A percentile compares a stretch with the other conserved stretches of the same genome.
phyloP scores from a whole-genome alignment of 495 filamentous ascomycete species.

The Penicillium flavigenum region DNA sequence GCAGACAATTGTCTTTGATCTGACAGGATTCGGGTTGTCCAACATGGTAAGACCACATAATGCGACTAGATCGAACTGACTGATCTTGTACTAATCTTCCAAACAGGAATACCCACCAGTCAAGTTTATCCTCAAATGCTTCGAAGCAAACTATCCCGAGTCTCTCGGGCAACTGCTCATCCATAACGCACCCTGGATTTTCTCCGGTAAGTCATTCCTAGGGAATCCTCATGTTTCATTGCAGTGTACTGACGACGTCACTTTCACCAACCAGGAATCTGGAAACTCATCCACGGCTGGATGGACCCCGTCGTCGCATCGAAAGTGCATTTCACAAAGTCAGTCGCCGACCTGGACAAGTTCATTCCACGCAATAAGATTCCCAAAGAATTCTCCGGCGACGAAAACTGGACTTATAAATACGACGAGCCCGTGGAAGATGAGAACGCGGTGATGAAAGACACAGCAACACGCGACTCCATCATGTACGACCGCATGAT shows the following conservation, averaged over 20 bases:
- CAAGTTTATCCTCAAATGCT: slow-evolving; percentile 94
- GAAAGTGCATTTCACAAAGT: slow-evolving; percentile 88
- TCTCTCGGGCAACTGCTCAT: slow-evolving; percentile 78
- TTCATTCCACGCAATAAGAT: slow-evolving; percentile 69
- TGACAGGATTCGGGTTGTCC: slow-evolving; percentile 70
- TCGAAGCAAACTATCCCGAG: slow-evolving; percentile 93
- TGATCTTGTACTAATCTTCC: not conserved
- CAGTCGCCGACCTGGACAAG: slow-evolving; percentile 65
- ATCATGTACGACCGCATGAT: slow-evolving; percentile 54
- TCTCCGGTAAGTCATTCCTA: slow-evolving; percentile 57
- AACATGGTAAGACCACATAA: slow-evolving; percentile 66
- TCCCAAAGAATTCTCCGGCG: slow-evolving; percentile 70
- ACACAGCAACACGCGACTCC: slow-evolving; percentile 54
- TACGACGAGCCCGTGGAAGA: slow-evolving; percentile 70
- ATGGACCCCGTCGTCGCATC: slow-evolving; percentile 86
- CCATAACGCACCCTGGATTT: slow-evolving; percentile 90
- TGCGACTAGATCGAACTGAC: too few species aligned
- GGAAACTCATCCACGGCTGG: slow-evolving; percentile 86
- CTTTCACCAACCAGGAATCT: slow-evolving; percentile 49
- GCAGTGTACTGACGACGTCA: slow-evolving; percentile 7
- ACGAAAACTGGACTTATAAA: slow-evolving; percentile 76
- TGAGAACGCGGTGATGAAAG: slow-evolving; percentile 69
- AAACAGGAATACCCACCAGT: slow-evolving; percentile 83
- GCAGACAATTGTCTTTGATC: slow-evolving; percentile 80
- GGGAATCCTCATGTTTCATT: not conserved